Conservation (phyloP, 345 rosid genomes). For the Lepidium aucheri region DNA sequence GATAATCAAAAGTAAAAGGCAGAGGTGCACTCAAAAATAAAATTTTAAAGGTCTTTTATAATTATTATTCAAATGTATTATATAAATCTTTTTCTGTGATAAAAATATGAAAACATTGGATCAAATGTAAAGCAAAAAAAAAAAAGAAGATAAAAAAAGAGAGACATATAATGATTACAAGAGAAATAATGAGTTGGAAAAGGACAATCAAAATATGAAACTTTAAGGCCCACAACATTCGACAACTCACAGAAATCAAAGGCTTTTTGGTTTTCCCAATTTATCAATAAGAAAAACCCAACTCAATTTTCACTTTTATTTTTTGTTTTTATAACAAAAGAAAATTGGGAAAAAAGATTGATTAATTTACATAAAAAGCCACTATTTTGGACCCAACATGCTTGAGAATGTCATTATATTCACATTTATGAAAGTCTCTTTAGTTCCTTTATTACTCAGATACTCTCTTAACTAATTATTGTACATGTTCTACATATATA, state of each 20-base stretch:
- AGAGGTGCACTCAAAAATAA: neutral
- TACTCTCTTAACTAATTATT: conserved; percentile 4
- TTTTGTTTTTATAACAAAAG: neutral
- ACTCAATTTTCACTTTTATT: neutral
- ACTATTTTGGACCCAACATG: conserved; percentile 64
- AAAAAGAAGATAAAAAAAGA: neutral
- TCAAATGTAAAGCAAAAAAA: conserved; percentile 15
- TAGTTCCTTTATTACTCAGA: conserved; percentile 12
- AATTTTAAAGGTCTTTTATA: too few relatives aligned
- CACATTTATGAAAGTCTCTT: conserved; percentile 27
- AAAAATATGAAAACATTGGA: conserved; percentile 10
- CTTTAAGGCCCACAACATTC: conserved; percentile 51
- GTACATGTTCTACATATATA: neutral
- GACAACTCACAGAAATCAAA: conserved; percentile 40
- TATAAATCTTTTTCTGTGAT: neutral
- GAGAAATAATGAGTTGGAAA: conserved; percentile 42
- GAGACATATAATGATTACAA: conserved; percentile 42
- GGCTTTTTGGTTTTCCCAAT: conserved; percentile 36
- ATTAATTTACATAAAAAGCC: conserved; percentile 49
- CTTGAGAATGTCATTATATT: conserved; percentile 25
- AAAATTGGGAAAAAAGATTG: neutral
- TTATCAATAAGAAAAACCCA: conserved; percentile 22
- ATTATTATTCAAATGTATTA: neutral
- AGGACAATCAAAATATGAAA: conserved; percentile 48
- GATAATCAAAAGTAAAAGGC: neutral